phyloP scores from a whole-genome alignment of 169 alveolate species.

The Plasmodium relictum region DNA sequence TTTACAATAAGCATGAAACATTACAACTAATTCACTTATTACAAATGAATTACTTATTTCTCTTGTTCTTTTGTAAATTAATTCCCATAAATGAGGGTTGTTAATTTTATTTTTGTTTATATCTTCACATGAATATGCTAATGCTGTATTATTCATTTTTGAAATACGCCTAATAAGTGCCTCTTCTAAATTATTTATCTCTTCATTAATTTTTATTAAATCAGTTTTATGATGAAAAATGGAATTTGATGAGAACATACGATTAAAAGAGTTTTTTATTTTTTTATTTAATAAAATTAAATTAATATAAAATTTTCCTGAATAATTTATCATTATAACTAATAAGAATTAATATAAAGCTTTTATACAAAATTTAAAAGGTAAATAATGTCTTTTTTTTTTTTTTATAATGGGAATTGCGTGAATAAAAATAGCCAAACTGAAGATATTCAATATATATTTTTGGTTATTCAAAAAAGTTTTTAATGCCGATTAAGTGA shows the following conservation, averaged over 20 bases:
- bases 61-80: constrained; percentile 43
- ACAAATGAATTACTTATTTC: constrained; percentile 46
- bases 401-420: too few relatives aligned
- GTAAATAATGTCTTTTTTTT: too few relatives aligned
- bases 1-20: constrained; percentile 69
- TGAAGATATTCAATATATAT: too few relatives aligned
- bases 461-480: too few relatives aligned
- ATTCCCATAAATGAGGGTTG: constrained; percentile 45
- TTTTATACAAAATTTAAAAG: too few relatives aligned
- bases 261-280: neutral
- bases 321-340: neutral
- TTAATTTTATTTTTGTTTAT: constrained; percentile 53
- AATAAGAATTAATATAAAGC: too few relatives aligned
- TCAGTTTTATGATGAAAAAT: constrained; percentile 2
- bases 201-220: constrained; percentile 38
- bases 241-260: neutral
- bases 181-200: constrained; percentile 50
- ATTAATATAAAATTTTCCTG: neutral
- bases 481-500: too few relatives aligned
- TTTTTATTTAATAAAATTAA: neutral
- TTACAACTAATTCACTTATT: constrained; percentile 32
- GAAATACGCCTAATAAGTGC: constrained; percentile 34
- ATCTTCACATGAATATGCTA: constrained; percentile 57
- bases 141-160: constrained; percentile 69
- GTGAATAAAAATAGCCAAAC: too few relatives aligned